Percentiles rank a stretch among this genome's conserved stretches.
These are phyloP conservation scores for Cyberlindnera japonica DNA, from an alignment of 805 yeast genomes.

Conservation along the genomic window DNA sequence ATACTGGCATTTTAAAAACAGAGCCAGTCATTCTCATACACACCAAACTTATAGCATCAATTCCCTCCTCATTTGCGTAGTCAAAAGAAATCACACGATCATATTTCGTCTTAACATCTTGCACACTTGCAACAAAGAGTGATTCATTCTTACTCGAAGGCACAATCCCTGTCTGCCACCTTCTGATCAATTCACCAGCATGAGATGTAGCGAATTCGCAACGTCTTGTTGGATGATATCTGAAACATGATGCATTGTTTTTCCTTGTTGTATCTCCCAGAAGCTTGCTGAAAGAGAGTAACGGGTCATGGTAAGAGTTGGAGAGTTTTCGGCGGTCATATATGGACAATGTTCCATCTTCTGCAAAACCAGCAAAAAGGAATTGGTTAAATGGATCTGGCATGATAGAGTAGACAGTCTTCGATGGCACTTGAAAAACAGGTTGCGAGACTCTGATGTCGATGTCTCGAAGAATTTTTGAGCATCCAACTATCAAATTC, in stretches of 20 bases:
- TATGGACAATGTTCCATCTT: constrained; percentile 78
- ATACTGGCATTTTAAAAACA: constrained; percentile 72
- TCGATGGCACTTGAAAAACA: constrained; percentile 69
- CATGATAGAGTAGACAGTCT: constrained; percentile 63
- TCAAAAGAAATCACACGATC: constrained; percentile 86
- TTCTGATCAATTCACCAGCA: constrained; percentile 69
- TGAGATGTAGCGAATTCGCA: constrained; percentile 80
- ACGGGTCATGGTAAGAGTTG: constrained; percentile 43
- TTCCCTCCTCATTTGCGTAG: constrained; percentile 37
- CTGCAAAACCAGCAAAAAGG: constrained; percentile 71
- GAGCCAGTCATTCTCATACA: constrained; percentile 93
- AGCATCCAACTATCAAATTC: constrained; percentile 66
- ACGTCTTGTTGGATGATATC: constrained; percentile 59
- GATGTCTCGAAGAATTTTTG: constrained; percentile 72
- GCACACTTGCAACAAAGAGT: constrained; percentile 70
- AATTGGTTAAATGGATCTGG: constrained; percentile 65
- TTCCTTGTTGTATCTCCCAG: constrained; percentile 59
- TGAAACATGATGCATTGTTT: constrained; percentile 58
- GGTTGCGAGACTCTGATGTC: constrained; percentile 68
- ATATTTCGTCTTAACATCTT: constrained; percentile 68
- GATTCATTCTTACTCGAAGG: constrained; percentile 48
- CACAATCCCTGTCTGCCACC: constrained; percentile 73
- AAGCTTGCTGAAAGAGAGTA: constrained; percentile 56
- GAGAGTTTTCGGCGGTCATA: constrained; percentile 73
- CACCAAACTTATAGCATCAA: constrained; percentile 60